These are phyloP conservation scores for Microthlaspi erraticum DNA, from an alignment of 345 rosid genomes.

Conservation along the genomic window DNA sequence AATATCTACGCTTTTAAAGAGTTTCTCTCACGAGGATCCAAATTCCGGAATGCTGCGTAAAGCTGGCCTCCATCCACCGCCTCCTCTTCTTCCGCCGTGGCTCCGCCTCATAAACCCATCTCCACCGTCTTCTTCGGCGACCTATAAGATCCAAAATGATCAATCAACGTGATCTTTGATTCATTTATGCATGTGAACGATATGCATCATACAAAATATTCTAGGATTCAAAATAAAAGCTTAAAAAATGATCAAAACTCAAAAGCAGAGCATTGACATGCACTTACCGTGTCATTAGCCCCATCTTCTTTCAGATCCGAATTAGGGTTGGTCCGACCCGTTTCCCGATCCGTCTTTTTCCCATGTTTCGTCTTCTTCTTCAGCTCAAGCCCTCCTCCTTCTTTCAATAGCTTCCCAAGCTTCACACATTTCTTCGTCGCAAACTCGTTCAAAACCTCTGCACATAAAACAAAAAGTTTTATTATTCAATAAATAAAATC, in stretches of 20 bases:
- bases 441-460: slow-evolving; percentile 80
- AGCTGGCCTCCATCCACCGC: slow-evolving; percentile 84
- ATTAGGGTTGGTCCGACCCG: slow-evolving; percentile 31
- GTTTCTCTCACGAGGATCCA: slow-evolving; percentile 43
- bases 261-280: background rate
- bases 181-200: background rate
- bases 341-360: slow-evolving; percentile 30
- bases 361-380: slow-evolving; percentile 41
- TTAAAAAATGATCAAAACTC: background rate
- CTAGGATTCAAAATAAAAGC: too few relatives aligned
- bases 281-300: slow-evolving; percentile 21
- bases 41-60: slow-evolving; percentile 81
- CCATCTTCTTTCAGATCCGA: slow-evolving; percentile 16
- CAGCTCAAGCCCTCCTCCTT: slow-evolving; percentile 53
- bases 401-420: slow-evolving; percentile 70
- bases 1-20: slow-evolving; percentile 32
- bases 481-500: background rate
- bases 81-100: slow-evolving; percentile 42
- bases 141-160: slow-evolving; percentile 32
- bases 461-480: background rate
- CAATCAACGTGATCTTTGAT: too few relatives aligned
- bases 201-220: background rate
- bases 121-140: slow-evolving; percentile 44
- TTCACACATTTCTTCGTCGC: slow-evolving; percentile 74
- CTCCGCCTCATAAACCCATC: slow-evolving; percentile 41